Percentiles rank a stretch among this genome's conserved stretches.
Conservation (phyloP, 2,329 filamentous ascomycete genomes). For the Periconia sp. region DNA sequence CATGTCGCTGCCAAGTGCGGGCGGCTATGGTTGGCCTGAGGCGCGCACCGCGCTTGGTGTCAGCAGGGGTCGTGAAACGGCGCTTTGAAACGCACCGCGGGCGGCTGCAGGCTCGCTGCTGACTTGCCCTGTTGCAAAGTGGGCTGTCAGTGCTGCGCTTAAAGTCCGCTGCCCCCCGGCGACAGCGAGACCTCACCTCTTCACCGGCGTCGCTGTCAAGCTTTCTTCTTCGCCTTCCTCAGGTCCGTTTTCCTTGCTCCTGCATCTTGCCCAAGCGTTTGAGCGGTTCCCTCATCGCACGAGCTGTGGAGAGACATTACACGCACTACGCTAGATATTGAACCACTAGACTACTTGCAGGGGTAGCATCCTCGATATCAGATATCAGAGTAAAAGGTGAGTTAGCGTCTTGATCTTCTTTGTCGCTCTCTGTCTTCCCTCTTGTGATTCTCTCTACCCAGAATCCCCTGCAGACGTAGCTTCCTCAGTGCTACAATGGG, state of each 20-base stretch:
- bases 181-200: constrained; percentile 23
- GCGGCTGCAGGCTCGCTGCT: constrained; percentile 36
- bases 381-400: no score
- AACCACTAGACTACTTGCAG: no score
- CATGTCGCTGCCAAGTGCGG: constrained; percentile 22
- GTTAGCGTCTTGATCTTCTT: no score
- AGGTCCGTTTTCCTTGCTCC: constrained; percentile 4
- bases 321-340: no score
- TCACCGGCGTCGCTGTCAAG: constrained; percentile 19
- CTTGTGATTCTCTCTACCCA: no score
- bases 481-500: no score
- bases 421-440: no score
- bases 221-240: constrained; percentile 9
- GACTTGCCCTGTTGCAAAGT: constrained; percentile 26
- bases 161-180: constrained; percentile 28
- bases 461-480: no score
- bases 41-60: constrained; percentile 28
- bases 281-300: no score
- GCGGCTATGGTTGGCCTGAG: constrained; percentile 15
- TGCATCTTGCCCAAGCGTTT: background rate
- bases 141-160: constrained; percentile 15
- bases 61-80: constrained; percentile 45
- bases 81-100: constrained; percentile 41
- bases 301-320: no score
- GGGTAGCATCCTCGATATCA: no score